Conservation (phyloP, 495 filamentous ascomycete genomes). For the Xylaria cubensis region DNA sequence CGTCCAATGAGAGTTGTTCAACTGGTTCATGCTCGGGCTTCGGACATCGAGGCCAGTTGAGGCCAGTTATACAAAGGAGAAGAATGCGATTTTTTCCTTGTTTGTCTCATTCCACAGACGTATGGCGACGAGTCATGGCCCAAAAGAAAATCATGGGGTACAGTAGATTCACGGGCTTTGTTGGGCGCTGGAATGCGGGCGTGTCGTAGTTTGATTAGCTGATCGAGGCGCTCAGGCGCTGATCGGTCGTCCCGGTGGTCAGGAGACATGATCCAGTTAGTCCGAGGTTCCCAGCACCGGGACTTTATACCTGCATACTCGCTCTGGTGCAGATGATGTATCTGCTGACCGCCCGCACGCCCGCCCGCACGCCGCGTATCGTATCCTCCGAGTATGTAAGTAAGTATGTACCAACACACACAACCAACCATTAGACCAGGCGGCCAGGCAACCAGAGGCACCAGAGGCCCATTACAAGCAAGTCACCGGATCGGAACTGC, state of each 20-base stretch:
- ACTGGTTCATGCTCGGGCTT: neutral
- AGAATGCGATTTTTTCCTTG: conserved; percentile 7
- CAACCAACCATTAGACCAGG: too few species aligned
- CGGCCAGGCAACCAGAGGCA: conserved; percentile 8
- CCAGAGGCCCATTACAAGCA: neutral
- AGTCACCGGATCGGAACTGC: conserved; percentile 13
- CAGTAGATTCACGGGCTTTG: neutral
- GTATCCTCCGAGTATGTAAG: neutral
- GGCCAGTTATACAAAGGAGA: neutral
- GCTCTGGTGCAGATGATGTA: neutral
- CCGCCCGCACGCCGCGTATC: neutral
- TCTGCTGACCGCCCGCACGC: conserved; percentile 15
- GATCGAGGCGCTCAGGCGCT: conserved; percentile 16
- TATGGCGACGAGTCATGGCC: conserved; percentile 1
- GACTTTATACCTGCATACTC: neutral
- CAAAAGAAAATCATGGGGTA: conserved; percentile 24
- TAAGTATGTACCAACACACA: neutral
- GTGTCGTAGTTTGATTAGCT: conserved; percentile 32
- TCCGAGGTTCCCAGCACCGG: neutral
- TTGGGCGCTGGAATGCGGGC: conserved; percentile 23
- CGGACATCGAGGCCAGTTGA: conserved; percentile 8
- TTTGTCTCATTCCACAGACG: conserved; percentile 17
- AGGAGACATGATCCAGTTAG: conserved; percentile 17
- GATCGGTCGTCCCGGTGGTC: conserved; percentile 20
- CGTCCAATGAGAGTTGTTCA: neutral